Evolutionary conservation across 371 early-diverging fungal genomes (phyloP), one percentile per base, ranked within the genome.

Genomic region (Capillidium rhysosporum): DNA sequence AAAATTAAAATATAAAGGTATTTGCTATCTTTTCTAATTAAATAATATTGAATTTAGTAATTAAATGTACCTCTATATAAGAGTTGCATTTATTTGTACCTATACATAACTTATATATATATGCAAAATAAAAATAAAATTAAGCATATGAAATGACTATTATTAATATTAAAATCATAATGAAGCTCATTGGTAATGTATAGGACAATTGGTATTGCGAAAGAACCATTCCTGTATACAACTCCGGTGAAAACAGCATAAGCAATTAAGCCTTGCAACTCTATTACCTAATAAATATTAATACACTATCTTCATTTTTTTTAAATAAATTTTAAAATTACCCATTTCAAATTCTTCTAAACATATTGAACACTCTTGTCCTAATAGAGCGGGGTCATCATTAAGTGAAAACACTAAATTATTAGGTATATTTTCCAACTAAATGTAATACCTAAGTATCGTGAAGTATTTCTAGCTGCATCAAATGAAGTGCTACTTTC

Each of bases 151-250:
- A n/a, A n/a, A n/a, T n/a, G n/a, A n/a, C n/a, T n/a, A n/a, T n/a
- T n/a, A n/a, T n/a, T n/a, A n/a, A n/a, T n/a, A n/a, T n/a, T n/a
- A n/a, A n/a, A n/a, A n/a, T n/a, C n/a, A n/a, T n/a, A n/a, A n/a
- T 34, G 12, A 34, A 7, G 34, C 16, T 51, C 38, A 51, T 14
- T 51, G 51, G 51, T 25, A 52, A 23, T 52, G 52, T 28, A 52
- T 28, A 16, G 52, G 52, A 26, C 52, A 52, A 25, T 39, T 40
- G 40, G 26, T 40, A 41, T 40, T 52, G 23, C 41, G 20, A 7
- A 40, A 40, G 28, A 52, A 52, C 52, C 52, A 52, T 40, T 52
- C 52, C 26, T 52, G 40, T 8, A 52, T 52, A 28, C 52, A 52
- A 18, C 23, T 18, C n/a, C 41, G n/a, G 24, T 52, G 52, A 28